Conservation (phyloP, 176 grass and related monocot genomes). For the Ananas comosus region DNA sequence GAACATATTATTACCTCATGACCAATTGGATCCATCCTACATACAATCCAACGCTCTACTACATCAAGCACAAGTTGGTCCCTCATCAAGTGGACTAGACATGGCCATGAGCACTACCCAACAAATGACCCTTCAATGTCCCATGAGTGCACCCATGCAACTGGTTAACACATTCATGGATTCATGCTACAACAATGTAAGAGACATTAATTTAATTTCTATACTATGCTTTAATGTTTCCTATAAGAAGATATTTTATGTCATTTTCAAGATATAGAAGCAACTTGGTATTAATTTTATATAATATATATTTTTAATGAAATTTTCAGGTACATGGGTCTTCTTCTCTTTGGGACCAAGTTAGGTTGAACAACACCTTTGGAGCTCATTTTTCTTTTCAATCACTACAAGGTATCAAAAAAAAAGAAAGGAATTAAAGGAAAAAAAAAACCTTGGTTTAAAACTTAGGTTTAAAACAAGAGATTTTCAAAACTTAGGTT, state of each 20-base stretch:
- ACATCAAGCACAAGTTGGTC: conserved; percentile 22
- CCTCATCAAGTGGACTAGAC: conserved; percentile 32
- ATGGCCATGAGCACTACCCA: conserved; percentile 39
- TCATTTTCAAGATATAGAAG: background rate
- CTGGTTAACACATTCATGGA: conserved; percentile 22
- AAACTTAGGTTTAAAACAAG: background rate
- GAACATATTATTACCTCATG: conserved; percentile 22
- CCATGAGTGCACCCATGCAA: conserved; percentile 9
- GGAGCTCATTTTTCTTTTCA: conserved; percentile 39
- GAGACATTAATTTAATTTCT: background rate
- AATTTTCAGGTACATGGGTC: conserved; percentile 43
- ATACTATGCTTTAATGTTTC: background rate
- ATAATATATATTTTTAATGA: background rate
- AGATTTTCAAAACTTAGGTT: no score
- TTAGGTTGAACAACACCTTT: conserved; percentile 35
- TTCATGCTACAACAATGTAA: conserved; percentile 41
- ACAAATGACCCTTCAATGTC: conserved; percentile 15
- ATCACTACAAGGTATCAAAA: conserved; percentile 47
- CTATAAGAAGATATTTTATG: background rate
- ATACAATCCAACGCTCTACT: conserved; percentile 61
- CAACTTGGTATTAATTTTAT: background rate
- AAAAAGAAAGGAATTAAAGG: conserved; percentile 4
- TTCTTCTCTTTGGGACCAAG: conserved; percentile 41
- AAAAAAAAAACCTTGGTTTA: background rate
- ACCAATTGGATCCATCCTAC: conserved; percentile 41